Evolutionary conservation across 1,284 basidiomycete species (phyloP).

Genomic region (Microbotryomycetes sp.): DNA sequence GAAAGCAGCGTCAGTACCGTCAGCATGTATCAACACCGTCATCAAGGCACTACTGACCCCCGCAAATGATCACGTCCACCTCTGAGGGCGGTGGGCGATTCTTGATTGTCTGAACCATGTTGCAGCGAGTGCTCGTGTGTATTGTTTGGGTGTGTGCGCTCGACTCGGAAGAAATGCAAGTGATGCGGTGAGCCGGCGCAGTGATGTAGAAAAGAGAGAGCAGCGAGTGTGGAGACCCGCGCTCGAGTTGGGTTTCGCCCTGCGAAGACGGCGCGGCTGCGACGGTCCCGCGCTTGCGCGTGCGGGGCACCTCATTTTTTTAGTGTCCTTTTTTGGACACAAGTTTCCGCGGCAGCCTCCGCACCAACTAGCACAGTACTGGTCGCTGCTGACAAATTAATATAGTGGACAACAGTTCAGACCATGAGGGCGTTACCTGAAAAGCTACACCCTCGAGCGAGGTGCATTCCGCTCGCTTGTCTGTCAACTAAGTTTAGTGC

Average conservation of each 20-base stretch:
- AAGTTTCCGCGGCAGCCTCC: too few relatives aligned
- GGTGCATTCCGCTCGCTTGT: too few relatives aligned
- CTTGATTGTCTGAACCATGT: not conserved
- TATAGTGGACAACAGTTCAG: too few relatives aligned
- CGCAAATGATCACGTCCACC: slow-evolving; percentile 8
- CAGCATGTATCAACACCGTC: too few relatives aligned
- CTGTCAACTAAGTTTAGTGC: too few relatives aligned
- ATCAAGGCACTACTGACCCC: slow-evolving; percentile 1
- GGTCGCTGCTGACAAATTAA: too few relatives aligned
- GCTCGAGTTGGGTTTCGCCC: not conserved
- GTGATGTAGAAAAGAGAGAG: not conserved
- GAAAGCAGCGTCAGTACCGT: too few relatives aligned
- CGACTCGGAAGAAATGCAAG: not conserved
- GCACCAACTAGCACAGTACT: too few relatives aligned
- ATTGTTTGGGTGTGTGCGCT: not conserved
- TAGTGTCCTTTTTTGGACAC: too few relatives aligned
- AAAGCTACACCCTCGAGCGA: too few relatives aligned
- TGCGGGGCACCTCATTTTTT: too few relatives aligned
- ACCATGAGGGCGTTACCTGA: too few relatives aligned
- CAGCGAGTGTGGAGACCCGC: not conserved
- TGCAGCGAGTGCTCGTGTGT: slow-evolving; percentile 1
- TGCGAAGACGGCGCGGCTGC: not conserved
- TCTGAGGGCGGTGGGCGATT: not conserved
- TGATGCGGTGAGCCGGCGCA: not conserved
- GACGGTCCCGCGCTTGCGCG: not conserved